Evolutionary conservation across 2,329 filamentous ascomycete genomes (phyloP).

Genomic region (Nakataea oryzae): DNA sequence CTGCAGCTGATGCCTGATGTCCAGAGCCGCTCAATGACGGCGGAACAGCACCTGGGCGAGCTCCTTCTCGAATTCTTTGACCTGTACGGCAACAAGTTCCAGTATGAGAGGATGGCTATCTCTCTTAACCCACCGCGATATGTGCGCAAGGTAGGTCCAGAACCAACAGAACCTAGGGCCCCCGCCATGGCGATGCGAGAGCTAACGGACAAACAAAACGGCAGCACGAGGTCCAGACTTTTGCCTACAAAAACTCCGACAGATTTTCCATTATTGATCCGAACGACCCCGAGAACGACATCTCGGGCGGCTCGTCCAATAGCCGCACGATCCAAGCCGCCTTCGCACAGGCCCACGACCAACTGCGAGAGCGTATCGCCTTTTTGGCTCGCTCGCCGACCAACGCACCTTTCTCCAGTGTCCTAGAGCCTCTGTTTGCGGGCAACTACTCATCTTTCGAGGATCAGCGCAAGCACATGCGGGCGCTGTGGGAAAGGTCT

Average conservation of each 20-base stretch:
- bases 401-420: slow-evolving; percentile 30
- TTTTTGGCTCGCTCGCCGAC: slow-evolving; percentile 27
- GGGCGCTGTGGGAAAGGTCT: slow-evolving; percentile 32
- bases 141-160: slow-evolving; percentile 57
- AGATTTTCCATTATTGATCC: slow-evolving; percentile 87
- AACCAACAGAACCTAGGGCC: background rate
- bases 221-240: slow-evolving; percentile 30
- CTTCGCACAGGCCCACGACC: slow-evolving; percentile 56
- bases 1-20: slow-evolving; percentile 69
- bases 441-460: slow-evolving; percentile 72
- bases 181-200: background rate
- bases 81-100: slow-evolving; percentile 76
- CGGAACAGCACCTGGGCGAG: slow-evolving; percentile 63
- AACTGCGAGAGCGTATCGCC: slow-evolving; percentile 47
- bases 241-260: slow-evolving; percentile 49
- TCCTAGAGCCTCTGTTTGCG: slow-evolving; percentile 62
- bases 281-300: slow-evolving; percentile 76
- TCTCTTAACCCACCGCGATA: slow-evolving; percentile 64
- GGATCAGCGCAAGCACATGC: slow-evolving; percentile 55
- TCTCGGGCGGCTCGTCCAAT: slow-evolving; percentile 74
- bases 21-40: slow-evolving; percentile 47
- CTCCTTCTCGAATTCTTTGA: slow-evolving; percentile 81
- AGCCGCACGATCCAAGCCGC: slow-evolving; percentile 54
- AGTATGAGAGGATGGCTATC: slow-evolving; percentile 62
- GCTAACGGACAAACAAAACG: background rate